Evolutionary conservation across 176 grass and related monocot genomes (phyloP).

Genomic region (Oryza meyeriana): DNA sequence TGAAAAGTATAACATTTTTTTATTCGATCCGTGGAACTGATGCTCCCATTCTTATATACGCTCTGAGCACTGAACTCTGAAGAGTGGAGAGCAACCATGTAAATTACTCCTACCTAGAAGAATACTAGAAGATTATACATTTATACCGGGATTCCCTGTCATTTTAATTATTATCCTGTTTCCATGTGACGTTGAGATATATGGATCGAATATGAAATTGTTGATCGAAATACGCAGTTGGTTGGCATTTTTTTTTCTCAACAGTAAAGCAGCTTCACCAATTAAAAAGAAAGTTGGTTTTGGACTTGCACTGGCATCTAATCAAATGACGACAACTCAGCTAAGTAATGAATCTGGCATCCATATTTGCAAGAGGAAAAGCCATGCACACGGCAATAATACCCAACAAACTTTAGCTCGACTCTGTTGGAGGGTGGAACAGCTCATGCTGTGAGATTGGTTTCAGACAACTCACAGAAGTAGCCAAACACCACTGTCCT

Average conservation of each 20-base stretch:
- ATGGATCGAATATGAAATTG: not conserved
- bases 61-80: no score
- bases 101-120: not conserved
- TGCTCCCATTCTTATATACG: not conserved
- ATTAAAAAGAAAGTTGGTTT: not conserved
- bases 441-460: not conserved
- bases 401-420: not conserved
- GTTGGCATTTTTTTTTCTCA: no score
- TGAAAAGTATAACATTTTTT: not conserved
- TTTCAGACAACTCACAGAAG: not conserved
- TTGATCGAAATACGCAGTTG: not conserved
- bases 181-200: not conserved
- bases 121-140: not conserved
- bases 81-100: not conserved
- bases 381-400: not conserved
- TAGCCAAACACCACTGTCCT: not conserved
- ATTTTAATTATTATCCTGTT: not conserved
- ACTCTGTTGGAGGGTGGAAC: not conserved
- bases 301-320: not conserved
- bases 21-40: not conserved
- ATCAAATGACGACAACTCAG: not conserved
- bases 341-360: not conserved
- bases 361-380: not conserved
- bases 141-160: not conserved
- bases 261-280: no score